phyloP scores from a whole-genome alignment of 768 basidiomycete genomes.

The Brasilioporus rufonigricans region DNA sequence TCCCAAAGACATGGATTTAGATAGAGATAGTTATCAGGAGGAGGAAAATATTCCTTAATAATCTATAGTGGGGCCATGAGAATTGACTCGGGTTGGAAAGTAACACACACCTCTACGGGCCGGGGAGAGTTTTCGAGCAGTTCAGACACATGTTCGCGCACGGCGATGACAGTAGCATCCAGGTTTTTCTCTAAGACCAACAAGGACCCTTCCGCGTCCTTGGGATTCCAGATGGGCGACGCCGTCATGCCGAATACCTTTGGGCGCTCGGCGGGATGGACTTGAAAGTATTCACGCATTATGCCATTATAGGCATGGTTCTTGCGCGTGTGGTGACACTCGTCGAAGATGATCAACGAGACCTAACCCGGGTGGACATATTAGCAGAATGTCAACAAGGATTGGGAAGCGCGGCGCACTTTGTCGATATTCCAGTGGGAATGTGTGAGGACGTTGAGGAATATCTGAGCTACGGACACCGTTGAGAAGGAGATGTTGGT shows the following conservation, averaged over 20 bases:
- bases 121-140: slow-evolving; percentile 58
- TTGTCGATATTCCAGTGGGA: slow-evolving; percentile 74
- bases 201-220: slow-evolving; percentile 63
- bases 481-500: slow-evolving; percentile 3
- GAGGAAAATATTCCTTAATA: slow-evolving; percentile 53
- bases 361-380: slow-evolving; percentile 35
- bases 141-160: slow-evolving; percentile 67
- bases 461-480: slow-evolving; percentile 64
- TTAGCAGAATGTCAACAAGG: neutral
- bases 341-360: slow-evolving; percentile 55
- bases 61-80: slow-evolving; percentile 38
- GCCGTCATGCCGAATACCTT: slow-evolving; percentile 95
- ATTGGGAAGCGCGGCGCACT: slow-evolving; percentile 30
- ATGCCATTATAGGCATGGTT: slow-evolving; percentile 58
- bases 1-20: slow-evolving; percentile 56
- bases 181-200: slow-evolving; percentile 64
- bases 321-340: slow-evolving; percentile 56
- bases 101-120: slow-evolving; percentile 56
- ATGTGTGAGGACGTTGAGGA: slow-evolving; percentile 76
- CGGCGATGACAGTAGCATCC: slow-evolving; percentile 72
- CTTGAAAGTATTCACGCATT: slow-evolving; percentile 56
- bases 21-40: slow-evolving; percentile 54
- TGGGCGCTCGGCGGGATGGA: slow-evolving; percentile 46
- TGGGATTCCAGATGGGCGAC: slow-evolving; percentile 82
- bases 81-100: neutral